A percentile compares a stretch with the other conserved stretches of the same genome.
phyloP scores from a whole-genome alignment of 768 basidiomycete genomes.

The Sistotremastrum suecicum region DNA sequence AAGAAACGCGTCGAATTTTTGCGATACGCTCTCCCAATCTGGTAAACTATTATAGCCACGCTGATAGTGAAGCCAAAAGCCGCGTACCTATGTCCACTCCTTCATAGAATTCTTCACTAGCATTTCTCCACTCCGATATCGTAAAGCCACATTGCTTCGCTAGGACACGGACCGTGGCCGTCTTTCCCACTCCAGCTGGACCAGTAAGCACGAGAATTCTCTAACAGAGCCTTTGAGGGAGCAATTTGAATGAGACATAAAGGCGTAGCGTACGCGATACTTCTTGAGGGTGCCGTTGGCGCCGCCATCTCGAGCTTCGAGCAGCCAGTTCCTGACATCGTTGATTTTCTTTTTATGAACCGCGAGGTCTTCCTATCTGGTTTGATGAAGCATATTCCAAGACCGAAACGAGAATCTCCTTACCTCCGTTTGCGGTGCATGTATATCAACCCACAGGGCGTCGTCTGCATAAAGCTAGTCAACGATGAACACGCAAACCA shows the following conservation, averaged over 20 bases:
- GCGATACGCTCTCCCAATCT: conserved; percentile 24
- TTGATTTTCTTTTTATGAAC: conserved; percentile 72
- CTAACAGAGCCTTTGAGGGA: conserved; percentile 23
- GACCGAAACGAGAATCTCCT: conserved; percentile 22
- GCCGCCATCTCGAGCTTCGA: conserved; percentile 57
- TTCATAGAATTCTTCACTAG: conserved; percentile 35
- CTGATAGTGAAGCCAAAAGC: neutral
- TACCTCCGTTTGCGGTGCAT: conserved; percentile 39
- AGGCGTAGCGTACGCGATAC: conserved; percentile 46
- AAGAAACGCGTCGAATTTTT: conserved; percentile 68
- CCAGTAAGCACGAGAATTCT: conserved; percentile 78
- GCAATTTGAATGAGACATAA: neutral
- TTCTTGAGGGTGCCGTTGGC: conserved; percentile 48
- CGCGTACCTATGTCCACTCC: conserved; percentile 12
- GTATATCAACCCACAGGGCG: conserved; percentile 47
- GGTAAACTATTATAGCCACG: neutral
- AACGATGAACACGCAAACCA: too few relatives aligned
- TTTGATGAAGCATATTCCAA: neutral
- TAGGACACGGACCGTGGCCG: conserved; percentile 66
- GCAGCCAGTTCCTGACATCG: conserved; percentile 61
- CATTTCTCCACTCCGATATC: conserved; percentile 76
- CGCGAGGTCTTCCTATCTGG: conserved; percentile 48
- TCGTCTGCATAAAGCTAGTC: too few relatives aligned
- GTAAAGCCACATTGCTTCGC: conserved; percentile 63
- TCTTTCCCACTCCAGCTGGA: conserved; percentile 85